phyloP scores from a whole-genome alignment of 169 alveolate species.

The Eimeria brunetti region DNA sequence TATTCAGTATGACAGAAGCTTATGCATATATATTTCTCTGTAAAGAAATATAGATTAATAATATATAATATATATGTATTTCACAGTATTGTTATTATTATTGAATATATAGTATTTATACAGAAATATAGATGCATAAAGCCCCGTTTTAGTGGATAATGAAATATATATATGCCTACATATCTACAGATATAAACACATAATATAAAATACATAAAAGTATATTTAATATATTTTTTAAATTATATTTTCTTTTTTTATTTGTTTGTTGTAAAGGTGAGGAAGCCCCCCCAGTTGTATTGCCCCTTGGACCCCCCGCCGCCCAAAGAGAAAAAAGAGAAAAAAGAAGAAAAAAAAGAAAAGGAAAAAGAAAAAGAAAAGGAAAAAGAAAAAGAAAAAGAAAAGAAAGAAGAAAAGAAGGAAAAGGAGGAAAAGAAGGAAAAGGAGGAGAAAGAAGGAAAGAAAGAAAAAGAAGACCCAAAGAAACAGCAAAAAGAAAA shows the following conservation, averaged over 20 bases:
- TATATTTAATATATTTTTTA: too few species aligned
- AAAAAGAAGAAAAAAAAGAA: neutral
- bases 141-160: neutral
- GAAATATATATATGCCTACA: too few species aligned
- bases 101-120: too few species aligned
- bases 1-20: too few species aligned
- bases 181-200: too few species aligned
- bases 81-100: too few species aligned
- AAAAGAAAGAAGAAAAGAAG: neutral
- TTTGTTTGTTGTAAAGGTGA: neutral
- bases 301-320: slow-evolving; percentile 62
- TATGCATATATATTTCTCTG: too few species aligned
- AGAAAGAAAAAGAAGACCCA: neutral
- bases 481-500: neutral
- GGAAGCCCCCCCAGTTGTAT: slow-evolving; percentile 59
- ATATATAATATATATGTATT: too few species aligned
- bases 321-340: neutral
- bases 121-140: too few species aligned
- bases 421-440: neutral
- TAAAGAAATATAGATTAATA: too few species aligned
- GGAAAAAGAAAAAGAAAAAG: neutral
- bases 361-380: neutral
- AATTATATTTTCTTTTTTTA: too few species aligned
- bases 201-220: too few species aligned
- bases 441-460: neutral